Evolutionary conservation across 495 filamentous ascomycete genomes (phyloP).

Genomic region (Lepraria neglecta): DNA sequence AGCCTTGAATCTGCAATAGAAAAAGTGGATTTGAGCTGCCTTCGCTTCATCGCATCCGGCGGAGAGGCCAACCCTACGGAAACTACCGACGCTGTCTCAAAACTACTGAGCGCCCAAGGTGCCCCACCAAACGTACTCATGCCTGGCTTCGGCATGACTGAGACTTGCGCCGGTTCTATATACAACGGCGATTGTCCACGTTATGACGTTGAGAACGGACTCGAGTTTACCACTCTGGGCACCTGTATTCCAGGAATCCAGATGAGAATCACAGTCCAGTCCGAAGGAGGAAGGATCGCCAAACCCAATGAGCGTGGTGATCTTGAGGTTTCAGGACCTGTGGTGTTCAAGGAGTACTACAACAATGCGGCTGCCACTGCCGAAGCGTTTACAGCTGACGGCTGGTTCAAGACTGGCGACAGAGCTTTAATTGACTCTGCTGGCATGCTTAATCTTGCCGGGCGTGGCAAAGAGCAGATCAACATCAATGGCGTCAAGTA

Average conservation of each 20-base stretch:
- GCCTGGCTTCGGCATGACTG: conserved; percentile 52
- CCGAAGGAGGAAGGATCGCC: neutral
- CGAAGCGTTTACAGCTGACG: conserved; percentile 60
- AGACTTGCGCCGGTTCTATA: conserved; percentile 48
- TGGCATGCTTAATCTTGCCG: conserved; percentile 50
- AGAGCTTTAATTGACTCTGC: conserved; percentile 52
- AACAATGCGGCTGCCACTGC: conserved; percentile 61
- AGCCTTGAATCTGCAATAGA: too few species aligned
- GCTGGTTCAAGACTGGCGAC: conserved; percentile 83
- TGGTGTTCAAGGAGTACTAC: conserved; percentile 71
- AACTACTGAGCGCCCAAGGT: conserved; percentile 32
- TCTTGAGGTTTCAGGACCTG: conserved; percentile 42
- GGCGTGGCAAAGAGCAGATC: conserved; percentile 50
- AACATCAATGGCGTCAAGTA: conserved; percentile 51
- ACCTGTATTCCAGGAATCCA: conserved; percentile 36
- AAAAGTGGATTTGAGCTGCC: conserved; percentile 29
- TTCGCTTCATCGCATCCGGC: conserved; percentile 33
- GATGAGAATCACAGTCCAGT: conserved; percentile 36
- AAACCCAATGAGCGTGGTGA: conserved; percentile 23
- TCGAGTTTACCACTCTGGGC: conserved; percentile 38
- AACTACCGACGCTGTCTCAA: conserved; percentile 30
- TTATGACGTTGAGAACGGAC: conserved; percentile 31
- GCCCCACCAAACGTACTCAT: conserved; percentile 37
- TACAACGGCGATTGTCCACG: conserved; percentile 34
- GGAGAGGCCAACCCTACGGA: conserved; percentile 38